Percentiles rank a stretch among this genome's conserved stretches.
Conservation (phyloP, 2,329 filamentous ascomycete genomes). For the Emericellopsis cladophorae region DNA sequence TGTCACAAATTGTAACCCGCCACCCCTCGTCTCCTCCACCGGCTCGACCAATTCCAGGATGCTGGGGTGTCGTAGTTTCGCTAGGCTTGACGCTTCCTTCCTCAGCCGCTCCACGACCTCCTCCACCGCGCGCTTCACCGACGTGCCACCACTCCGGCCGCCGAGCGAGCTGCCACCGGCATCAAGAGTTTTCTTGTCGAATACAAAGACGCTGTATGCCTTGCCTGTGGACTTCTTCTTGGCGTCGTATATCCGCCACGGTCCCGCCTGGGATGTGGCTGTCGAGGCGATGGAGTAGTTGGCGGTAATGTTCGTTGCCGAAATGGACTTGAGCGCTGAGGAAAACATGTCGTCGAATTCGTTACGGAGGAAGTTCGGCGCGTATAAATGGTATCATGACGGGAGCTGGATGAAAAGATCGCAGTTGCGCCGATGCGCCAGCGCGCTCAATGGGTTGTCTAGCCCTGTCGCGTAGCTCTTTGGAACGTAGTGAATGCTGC, state of each 20-base stretch:
- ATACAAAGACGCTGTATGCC: constrained; percentile 82
- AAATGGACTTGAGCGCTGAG: constrained; percentile 85
- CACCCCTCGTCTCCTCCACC: constrained; percentile 83
- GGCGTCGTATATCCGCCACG: constrained; percentile 95
- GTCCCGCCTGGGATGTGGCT: constrained; percentile 69
- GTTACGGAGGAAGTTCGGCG: constrained; percentile 4
- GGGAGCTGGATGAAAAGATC: no score
- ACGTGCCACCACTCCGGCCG: constrained; percentile 7
- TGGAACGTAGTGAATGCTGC: no score
- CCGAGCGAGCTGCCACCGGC: constrained; percentile 27
- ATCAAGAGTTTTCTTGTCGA: constrained; percentile 80
- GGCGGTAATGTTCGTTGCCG: constrained; percentile 75
- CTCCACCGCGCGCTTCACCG: constrained; percentile 65
- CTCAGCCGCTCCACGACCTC: constrained; percentile 85
- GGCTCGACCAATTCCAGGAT: constrained; percentile 89
- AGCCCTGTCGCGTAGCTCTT: no score
- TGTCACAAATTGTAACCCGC: constrained; percentile 90
- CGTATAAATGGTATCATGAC: constrained; percentile 11
- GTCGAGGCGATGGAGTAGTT: constrained; percentile 77
- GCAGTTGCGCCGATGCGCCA: no score
- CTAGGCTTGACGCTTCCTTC: constrained; percentile 81
- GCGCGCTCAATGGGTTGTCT: no score
- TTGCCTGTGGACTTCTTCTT: constrained; percentile 95
- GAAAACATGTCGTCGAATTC: constrained; percentile 64
- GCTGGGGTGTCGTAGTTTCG: constrained; percentile 79